Conservation (phyloP, 202 grass and related monocot genomes). For the Carex arenaria region DNA sequence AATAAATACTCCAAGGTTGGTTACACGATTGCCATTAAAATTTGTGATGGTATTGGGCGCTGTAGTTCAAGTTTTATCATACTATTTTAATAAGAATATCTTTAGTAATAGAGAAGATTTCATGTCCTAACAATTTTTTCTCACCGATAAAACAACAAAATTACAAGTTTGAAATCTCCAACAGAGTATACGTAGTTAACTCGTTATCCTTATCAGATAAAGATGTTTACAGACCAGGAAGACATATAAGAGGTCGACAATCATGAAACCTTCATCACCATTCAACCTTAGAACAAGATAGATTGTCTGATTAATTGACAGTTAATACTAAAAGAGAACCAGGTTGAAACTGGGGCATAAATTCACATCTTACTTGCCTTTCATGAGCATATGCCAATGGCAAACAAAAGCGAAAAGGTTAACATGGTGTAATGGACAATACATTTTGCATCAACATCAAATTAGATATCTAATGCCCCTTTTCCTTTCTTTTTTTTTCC, state of each 20-base stretch:
- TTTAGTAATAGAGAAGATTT: background rate
- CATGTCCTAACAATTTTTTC: background rate
- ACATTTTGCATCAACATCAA: background rate
- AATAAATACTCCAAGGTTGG: background rate
- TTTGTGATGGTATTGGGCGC: background rate
- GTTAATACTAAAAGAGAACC: background rate
- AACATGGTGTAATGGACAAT: background rate
- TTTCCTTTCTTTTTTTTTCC: background rate
- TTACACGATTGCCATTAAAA: background rate
- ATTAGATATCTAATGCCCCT: background rate
- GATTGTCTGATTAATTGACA: background rate
- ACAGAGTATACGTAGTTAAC: background rate
- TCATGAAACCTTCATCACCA: background rate
- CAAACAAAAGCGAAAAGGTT: background rate
- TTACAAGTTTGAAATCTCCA: background rate
- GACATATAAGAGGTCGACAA: background rate
- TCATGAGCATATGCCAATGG: conserved; percentile 2
- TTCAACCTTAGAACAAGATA: background rate
- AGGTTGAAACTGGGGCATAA: background rate
- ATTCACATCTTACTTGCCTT: background rate
- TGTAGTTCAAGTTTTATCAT: background rate
- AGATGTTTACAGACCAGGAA: background rate
- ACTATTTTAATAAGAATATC: background rate
- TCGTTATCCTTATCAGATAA: background rate
- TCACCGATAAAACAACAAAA: background rate